A percentile compares a stretch with the other conserved stretches of the same genome.
Evolutionary conservation across 352 stramenopile genomes (phyloP).

Genomic region (Phytopythium vexans): DNA sequence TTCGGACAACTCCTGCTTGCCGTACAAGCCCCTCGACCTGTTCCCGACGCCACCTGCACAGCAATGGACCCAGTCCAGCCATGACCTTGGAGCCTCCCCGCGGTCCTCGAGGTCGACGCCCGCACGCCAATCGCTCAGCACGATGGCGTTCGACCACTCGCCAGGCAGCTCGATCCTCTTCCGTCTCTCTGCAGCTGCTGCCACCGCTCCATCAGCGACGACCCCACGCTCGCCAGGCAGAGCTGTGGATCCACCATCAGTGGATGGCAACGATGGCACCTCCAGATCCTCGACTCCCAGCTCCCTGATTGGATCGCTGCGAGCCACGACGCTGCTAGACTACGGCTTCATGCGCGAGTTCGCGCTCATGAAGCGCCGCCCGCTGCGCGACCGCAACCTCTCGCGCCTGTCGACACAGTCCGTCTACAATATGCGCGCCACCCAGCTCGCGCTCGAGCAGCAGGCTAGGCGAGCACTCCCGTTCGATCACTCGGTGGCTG

Average conservation of each 20-base stretch:
- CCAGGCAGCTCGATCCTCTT: neutral
- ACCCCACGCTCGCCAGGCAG: too few species aligned
- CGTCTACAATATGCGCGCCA: constrained; percentile 39
- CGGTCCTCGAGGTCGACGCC: too few species aligned
- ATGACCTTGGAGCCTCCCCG: neutral
- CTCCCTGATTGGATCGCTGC: constrained; percentile 28
- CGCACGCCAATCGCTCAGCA: neutral
- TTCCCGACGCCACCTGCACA: neutral
- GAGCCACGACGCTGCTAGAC: constrained; percentile 39
- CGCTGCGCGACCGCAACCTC: constrained; percentile 33
- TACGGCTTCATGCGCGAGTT: constrained; percentile 57
- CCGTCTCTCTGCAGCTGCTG: neutral
- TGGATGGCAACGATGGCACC: too few species aligned
- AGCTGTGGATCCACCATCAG: neutral
- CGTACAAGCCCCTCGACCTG: constrained; percentile 1
- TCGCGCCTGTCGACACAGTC: constrained; percentile 33
- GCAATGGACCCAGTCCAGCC: neutral
- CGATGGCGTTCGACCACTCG: neutral
- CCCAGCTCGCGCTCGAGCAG: constrained; percentile 38
- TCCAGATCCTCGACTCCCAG: too few species aligned
- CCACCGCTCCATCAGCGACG: constrained; percentile 4
- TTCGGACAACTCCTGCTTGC: too few species aligned
- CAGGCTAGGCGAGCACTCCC: constrained; percentile 4
- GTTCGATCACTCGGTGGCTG: neutral
- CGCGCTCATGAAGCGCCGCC: constrained; percentile 32